phyloP scores from a whole-genome alignment of 306 rosid genomes.

The Quercus agrifolia region DNA sequence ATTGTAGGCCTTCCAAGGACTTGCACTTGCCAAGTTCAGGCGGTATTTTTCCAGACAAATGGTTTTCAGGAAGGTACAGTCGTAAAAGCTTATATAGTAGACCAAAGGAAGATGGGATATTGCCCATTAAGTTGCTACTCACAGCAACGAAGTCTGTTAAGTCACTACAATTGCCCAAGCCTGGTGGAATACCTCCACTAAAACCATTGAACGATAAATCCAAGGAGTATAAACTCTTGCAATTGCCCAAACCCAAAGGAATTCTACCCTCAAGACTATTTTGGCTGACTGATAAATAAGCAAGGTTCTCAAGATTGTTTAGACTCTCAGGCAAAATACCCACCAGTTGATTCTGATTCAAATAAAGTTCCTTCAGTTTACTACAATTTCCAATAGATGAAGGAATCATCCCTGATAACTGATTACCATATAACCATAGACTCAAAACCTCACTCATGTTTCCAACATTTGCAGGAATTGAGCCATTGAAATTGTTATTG shows the following conservation, averaged over 20 bases:
- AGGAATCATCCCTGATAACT: conserved; percentile 58
- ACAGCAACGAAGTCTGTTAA: conserved; percentile 31
- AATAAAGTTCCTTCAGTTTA: conserved; percentile 31
- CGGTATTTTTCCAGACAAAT: conserved; percentile 66
- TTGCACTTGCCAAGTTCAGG: conserved; percentile 59
- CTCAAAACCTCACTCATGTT: conserved; percentile 31
- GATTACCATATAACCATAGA: conserved; percentile 36
- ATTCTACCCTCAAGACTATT: conserved; percentile 60
- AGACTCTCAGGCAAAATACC: conserved; percentile 59
- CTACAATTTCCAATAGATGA: conserved; percentile 64
- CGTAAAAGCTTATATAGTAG: conserved; percentile 31
- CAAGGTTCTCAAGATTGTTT: conserved; percentile 42
- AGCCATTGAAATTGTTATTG: conserved; percentile 43
- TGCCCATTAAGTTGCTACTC: conserved; percentile 46
- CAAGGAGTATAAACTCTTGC: conserved; percentile 35
- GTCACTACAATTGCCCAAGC: conserved; percentile 62
- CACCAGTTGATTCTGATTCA: conserved; percentile 36
- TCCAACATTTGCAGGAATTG: conserved; percentile 56
- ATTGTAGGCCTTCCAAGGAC: conserved; percentile 43
- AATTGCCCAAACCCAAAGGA: conserved; percentile 43
- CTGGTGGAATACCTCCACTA: conserved; percentile 55
- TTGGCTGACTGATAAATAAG: conserved; percentile 7
- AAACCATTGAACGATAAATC: conserved; percentile 59
- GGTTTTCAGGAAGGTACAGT: conserved; percentile 51
- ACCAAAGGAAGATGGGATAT: conserved; percentile 67